phyloP scores from a whole-genome alignment of 1,284 basidiomycete species.

The Taiwanofungus camphoratus region DNA sequence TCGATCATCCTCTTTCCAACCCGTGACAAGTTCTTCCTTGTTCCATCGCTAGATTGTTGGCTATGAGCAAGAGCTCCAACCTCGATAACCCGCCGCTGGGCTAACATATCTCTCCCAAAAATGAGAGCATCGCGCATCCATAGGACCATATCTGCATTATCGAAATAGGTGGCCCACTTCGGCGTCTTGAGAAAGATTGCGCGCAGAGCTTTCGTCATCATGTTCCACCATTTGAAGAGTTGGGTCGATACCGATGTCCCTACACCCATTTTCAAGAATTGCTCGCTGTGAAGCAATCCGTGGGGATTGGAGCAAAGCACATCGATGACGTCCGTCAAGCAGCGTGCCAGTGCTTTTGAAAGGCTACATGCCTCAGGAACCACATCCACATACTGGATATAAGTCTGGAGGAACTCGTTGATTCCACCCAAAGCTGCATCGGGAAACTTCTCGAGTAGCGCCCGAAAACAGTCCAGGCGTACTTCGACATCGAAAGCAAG shows the following conservation, averaged over 20 bases:
- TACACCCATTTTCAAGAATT: slow-evolving; percentile 48
- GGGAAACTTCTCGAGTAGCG: slow-evolving; percentile 63
- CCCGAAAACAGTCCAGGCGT: slow-evolving; percentile 81
- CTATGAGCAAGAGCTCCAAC: slow-evolving; percentile 44
- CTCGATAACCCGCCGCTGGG: slow-evolving; percentile 77
- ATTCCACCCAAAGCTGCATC: slow-evolving; percentile 66
- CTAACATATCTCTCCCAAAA: slow-evolving; percentile 80
- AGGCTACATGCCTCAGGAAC: slow-evolving; percentile 82
- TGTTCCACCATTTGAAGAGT: slow-evolving; percentile 74
- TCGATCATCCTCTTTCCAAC: slow-evolving; percentile 71
- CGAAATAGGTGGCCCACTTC: slow-evolving; percentile 76
- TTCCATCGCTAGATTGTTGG: slow-evolving; percentile 19
- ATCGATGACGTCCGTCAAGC: slow-evolving; percentile 88
- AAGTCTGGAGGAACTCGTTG: slow-evolving; percentile 57
- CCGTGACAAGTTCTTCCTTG: slow-evolving; percentile 36
- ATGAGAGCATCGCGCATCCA: slow-evolving; percentile 98
- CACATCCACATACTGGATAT: slow-evolving; percentile 52
- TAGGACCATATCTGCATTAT: slow-evolving; percentile 78
- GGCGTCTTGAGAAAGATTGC: slow-evolving; percentile 83
- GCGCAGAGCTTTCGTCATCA: slow-evolving; percentile 76
- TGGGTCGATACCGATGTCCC: slow-evolving; percentile 40
- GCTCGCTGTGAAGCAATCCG: slow-evolving; percentile 56
- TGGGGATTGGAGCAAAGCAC: slow-evolving; percentile 71
- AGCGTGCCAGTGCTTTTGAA: slow-evolving; percentile 84
- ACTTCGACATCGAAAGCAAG: slow-evolving; percentile 83